Base-by-base conservation (phyloP, 2,329 filamentous ascomycete genomes). In the Exophiala phaeomuriformis region DNA sequence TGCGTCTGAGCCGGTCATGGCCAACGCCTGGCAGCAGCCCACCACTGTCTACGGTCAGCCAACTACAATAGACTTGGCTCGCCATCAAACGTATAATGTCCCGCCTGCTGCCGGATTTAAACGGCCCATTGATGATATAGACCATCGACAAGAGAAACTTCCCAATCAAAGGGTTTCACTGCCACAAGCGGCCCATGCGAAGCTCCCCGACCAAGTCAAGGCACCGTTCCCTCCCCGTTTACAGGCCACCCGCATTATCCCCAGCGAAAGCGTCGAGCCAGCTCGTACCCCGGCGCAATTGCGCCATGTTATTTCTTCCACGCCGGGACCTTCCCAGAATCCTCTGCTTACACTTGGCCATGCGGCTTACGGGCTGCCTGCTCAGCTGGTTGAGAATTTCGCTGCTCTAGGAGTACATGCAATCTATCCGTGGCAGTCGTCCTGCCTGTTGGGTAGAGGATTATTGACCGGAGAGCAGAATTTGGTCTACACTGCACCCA, bases 391-490 rank as follows among this genome's bases (percentile, higher is more conserved):
- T 2, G 68, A 74, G 12, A 90, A 89, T 63, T 79, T 90, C 63
- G 75, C 75, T 45, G 69, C 72, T 0, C 72, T 86, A 37, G 86
- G 86, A n/a, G 85, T 90, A 52, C 78, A 75, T 39, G 79, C 77
- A 59, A 90, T 90, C 55, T 90, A 90, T 62, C 83, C 84, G 1
- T 90, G 86, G 86, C 86, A 90, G 68, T 85, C 85, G 47, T 81
- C 83, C 53, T 90, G 86, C 63, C 74, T 90, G 5, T 73, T 85
- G 49, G 81, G 82, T 0, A 81, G 80, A 2, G 84, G 85, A 0
- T 73, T 89, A 12, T 72, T 90, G 8, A 67, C 72, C 4, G 85
- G 85, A 10, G 73, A 80, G 47, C 80, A 76, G 58, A 89, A 88
- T 61, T 73, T 90, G 6, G 83, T 90, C n/a, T 90, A 90, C 65